phyloP scores from a whole-genome alignment of 2,329 filamentous ascomycete genomes.

The Colletotrichum sp. region DNA sequence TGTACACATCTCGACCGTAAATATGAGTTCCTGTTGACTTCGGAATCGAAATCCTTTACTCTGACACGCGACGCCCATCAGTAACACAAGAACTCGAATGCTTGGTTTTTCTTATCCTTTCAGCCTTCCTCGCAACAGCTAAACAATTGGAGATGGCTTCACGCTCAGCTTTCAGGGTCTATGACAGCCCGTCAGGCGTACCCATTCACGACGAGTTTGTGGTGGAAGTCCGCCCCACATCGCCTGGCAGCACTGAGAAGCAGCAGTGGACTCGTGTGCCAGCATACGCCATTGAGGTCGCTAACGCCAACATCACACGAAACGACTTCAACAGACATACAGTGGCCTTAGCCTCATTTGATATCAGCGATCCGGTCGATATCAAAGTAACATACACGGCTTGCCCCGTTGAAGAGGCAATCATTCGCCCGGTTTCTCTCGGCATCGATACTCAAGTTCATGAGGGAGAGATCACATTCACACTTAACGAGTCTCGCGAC shows the following conservation, averaged over 20 bases:
- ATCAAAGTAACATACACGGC: background rate
- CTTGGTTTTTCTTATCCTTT: background rate
- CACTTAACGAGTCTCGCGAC: background rate
- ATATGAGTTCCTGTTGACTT: background rate
- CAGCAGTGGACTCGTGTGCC: background rate
- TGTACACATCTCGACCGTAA: accelerated
- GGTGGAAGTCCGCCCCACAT: background rate
- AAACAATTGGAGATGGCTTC: background rate
- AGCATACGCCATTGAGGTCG: background rate
- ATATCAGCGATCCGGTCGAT: background rate
- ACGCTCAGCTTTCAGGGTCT: background rate
- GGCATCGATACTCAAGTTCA: background rate
- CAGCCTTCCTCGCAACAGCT: background rate
- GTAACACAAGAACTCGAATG: background rate
- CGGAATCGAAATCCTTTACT: accelerated
- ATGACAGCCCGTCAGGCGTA: background rate
- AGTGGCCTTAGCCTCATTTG: background rate
- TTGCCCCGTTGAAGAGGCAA: background rate
- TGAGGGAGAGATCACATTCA: background rate
- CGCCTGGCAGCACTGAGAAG: background rate
- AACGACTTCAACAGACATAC: background rate
- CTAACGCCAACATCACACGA: background rate
- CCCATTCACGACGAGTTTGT: background rate
- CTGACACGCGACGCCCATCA: background rate
- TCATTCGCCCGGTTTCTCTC: background rate